A percentile compares a stretch with the other conserved stretches of the same genome.
These are phyloP conservation scores for Lasiosphaeris hirsuta DNA, from an alignment of 495 filamentous ascomycete genomes.

Conservation along the genomic window DNA sequence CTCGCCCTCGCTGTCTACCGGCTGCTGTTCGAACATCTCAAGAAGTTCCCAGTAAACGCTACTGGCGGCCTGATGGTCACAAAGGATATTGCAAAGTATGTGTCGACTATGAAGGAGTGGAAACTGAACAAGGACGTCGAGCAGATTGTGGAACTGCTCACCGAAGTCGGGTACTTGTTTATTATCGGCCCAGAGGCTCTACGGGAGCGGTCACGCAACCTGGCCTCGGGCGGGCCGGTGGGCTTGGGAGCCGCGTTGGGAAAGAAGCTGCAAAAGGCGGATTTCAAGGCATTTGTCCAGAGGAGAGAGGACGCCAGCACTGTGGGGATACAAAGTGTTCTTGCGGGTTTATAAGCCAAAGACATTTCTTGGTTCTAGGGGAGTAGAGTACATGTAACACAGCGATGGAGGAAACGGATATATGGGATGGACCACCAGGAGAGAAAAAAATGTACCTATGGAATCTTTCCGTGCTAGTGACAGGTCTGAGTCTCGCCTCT, in stretches of 20 bases:
- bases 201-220: slow-evolving; percentile 61
- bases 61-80: slow-evolving; percentile 92
- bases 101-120: slow-evolving; percentile 76
- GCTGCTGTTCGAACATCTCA: slow-evolving; percentile 87
- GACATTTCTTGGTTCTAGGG: background rate
- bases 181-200: slow-evolving; percentile 90
- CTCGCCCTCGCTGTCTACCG: slow-evolving; percentile 73
- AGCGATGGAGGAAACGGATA: background rate
- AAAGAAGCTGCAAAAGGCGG: slow-evolving; percentile 59
- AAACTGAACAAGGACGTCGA: slow-evolving; percentile 68
- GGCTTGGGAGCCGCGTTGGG: slow-evolving; percentile 20
- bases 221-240: slow-evolving; percentile 47
- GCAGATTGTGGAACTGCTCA: slow-evolving; percentile 72
- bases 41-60: slow-evolving; percentile 85
- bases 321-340: slow-evolving; percentile 74
- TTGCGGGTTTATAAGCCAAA: slow-evolving; percentile 47
- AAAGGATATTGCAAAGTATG: slow-evolving; percentile 92
- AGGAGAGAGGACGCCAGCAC: slow-evolving; percentile 78
- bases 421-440: no score
- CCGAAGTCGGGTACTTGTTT: slow-evolving; percentile 95
- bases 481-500: no score
- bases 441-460: no score
- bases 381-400: background rate
- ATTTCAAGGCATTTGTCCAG: slow-evolving; percentile 80
- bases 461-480: no score